phyloP scores from a whole-genome alignment of 208 protist genomes.

The Wallacemonas sp. region DNA sequence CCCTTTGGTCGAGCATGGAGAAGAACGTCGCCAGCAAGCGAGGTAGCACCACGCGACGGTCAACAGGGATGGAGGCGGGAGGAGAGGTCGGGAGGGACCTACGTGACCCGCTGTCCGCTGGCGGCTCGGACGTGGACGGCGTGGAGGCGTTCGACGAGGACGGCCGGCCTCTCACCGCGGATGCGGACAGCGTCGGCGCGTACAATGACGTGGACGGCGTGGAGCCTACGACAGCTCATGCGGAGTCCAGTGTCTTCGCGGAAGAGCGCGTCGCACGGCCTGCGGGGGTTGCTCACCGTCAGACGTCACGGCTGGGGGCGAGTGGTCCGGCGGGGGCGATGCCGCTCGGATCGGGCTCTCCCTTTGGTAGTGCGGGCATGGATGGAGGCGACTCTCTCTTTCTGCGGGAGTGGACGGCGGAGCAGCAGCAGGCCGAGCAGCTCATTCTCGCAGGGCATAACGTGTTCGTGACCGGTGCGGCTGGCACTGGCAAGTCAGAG shows the following conservation, averaged over 20 bases:
- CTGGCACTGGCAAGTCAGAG: constrained; percentile 82
- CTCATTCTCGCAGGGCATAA: constrained; percentile 45
- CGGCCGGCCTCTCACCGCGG: neutral
- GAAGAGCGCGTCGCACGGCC: constrained; percentile 3
- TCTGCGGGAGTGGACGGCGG: constrained; percentile 26
- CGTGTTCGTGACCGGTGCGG: constrained; percentile 75
- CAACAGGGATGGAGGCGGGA: neutral
- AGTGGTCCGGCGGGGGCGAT: neutral
- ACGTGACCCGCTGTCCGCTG: constrained; percentile 9
- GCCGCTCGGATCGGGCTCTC: neutral
- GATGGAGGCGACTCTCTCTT: neutral
- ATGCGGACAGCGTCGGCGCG: constrained; percentile 3
- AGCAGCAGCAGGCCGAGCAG: constrained; percentile 45
- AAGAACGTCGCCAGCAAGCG: constrained; percentile 50
- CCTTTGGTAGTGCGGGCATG: too few species aligned
- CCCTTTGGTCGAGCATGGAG: constrained; percentile 59
- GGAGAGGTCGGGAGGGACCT: neutral
- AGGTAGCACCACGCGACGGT: neutral
- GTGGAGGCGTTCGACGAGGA: constrained; percentile 6
- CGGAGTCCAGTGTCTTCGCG: neutral
- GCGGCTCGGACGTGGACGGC: too few species aligned
- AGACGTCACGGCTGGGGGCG: neutral
- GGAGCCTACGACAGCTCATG: neutral
- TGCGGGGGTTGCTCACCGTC: neutral
- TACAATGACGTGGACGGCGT: neutral